phyloP scores from a whole-genome alignment of 2,329 filamentous ascomycete genomes.

The Verticillium albo-atrum region DNA sequence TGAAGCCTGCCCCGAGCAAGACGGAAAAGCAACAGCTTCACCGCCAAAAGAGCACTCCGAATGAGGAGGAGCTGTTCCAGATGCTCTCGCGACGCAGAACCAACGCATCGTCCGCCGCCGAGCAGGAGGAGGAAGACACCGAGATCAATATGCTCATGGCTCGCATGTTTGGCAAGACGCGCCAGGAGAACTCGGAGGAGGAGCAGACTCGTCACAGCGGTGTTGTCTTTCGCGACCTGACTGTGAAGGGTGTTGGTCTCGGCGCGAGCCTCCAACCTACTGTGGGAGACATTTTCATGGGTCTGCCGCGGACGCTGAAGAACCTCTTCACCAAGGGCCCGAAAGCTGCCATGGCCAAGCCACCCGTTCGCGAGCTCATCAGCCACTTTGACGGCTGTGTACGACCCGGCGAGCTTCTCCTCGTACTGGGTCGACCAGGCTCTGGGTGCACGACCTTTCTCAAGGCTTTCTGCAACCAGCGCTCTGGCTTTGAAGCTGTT shows the following conservation, averaged over 20 bases:
- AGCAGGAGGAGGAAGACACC: slow-evolving; percentile 30
- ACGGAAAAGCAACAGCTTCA: slow-evolving; percentile 14
- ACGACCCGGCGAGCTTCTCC: slow-evolving; percentile 50
- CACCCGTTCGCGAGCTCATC: slow-evolving; percentile 30
- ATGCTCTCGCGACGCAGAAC: slow-evolving; percentile 45
- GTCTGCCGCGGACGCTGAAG: slow-evolving; percentile 19
- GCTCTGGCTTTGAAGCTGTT: slow-evolving; percentile 58
- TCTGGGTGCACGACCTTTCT: slow-evolving; percentile 54
- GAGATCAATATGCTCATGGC: slow-evolving; percentile 62
- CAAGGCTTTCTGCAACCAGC: slow-evolving; percentile 65
- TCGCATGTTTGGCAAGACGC: slow-evolving; percentile 63
- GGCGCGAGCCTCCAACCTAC: slow-evolving; percentile 51
- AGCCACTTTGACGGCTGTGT: slow-evolving; percentile 53
- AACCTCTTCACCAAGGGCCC: slow-evolving; percentile 19
- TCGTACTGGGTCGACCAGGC: slow-evolving; percentile 53
- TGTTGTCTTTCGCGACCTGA: slow-evolving; percentile 65
- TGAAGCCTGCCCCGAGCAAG: slow-evolving; percentile 17
- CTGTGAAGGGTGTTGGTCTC: slow-evolving; percentile 65
- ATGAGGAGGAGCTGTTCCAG: slow-evolving; percentile 48
- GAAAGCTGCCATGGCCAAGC: slow-evolving; percentile 29
- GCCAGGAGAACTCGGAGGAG: slow-evolving; percentile 62
- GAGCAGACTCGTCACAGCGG: slow-evolving; percentile 66
- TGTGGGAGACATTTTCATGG: slow-evolving; percentile 29
- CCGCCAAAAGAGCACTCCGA: slow-evolving; percentile 21
- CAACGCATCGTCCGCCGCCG: slow-evolving; percentile 27